Evolutionary conservation across 2,329 filamentous ascomycete species (phyloP).

Genomic region (Tolypocladium ovalisporum): DNA sequence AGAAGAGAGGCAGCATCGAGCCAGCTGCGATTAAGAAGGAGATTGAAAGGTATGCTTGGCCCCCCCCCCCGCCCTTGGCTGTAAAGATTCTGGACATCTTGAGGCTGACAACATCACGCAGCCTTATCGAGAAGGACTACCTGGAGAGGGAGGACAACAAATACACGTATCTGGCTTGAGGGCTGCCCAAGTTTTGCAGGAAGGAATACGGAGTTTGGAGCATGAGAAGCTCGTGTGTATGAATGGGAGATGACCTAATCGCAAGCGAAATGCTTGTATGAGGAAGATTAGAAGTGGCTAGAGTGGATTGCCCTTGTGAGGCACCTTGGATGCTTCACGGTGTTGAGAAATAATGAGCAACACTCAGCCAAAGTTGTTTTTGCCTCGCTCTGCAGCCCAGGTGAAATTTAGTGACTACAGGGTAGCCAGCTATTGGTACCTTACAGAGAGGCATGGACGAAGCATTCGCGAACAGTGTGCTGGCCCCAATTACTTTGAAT

Average conservation of each 20-base stretch:
- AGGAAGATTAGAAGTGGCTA: background rate
- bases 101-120: conserved; percentile 19
- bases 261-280: background rate
- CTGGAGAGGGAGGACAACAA: conserved; percentile 66
- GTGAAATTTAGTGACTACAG: no score
- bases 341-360: background rate
- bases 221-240: background rate
- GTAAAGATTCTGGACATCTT: no score
- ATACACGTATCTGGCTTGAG: conserved; percentile 56
- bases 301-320: background rate
- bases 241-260: background rate
- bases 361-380: no score
- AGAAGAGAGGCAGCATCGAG: conserved; percentile 75
- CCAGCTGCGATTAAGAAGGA: conserved; percentile 88
- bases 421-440: no score
- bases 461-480: no score
- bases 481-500: background rate
- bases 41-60: conserved; percentile 75
- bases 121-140: conserved; percentile 88
- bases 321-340: background rate
- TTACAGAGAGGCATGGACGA: no score
- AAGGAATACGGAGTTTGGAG: background rate
- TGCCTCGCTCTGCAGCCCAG: background rate
- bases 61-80: background rate
- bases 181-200: background rate